Conservation (phyloP, 805 yeast genomes). For the Candida hungchunana region DNA sequence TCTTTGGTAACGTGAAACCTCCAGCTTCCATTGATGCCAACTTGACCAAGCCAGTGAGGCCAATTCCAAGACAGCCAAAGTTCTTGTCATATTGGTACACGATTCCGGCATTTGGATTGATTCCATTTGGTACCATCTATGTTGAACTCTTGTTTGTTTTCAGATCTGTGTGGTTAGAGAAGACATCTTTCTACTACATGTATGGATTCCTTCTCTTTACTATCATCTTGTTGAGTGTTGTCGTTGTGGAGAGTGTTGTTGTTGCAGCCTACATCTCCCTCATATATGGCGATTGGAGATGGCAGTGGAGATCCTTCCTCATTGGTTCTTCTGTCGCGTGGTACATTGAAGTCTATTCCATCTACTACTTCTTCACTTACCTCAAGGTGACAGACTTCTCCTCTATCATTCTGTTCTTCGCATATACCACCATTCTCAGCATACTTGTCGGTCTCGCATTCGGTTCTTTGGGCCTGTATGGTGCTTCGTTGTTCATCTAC, state of each 20-base stretch:
- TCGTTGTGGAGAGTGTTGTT: conserved; percentile 67
- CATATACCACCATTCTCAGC: conserved; percentile 65
- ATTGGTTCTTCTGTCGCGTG: conserved; percentile 69
- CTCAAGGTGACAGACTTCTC: conserved; percentile 64
- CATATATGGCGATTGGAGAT: conserved; percentile 49
- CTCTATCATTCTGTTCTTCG: conserved; percentile 62
- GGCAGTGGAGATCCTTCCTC: conserved; percentile 83
- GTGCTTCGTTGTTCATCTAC: conserved; percentile 63
- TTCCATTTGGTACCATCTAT: conserved; percentile 78
- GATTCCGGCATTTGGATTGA: conserved; percentile 54
- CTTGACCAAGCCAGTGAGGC: conserved; percentile 18
- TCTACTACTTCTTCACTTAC: conserved; percentile 57
- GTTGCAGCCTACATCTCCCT: conserved; percentile 64
- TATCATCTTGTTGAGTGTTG: conserved; percentile 51
- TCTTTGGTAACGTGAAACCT: conserved; percentile 37
- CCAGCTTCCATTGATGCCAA: conserved; percentile 16
- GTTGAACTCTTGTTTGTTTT: conserved; percentile 72
- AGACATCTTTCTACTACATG: conserved; percentile 72
- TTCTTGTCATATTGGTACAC: conserved; percentile 23
- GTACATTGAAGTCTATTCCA: conserved; percentile 63
- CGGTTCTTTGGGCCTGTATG: conserved; percentile 69
- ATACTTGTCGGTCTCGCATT: conserved; percentile 61
- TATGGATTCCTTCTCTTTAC: conserved; percentile 74
- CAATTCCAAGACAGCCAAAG: conserved; percentile 35
- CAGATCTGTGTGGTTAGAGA: conserved; percentile 76